Evolutionary conservation across 768 basidiomycete species (phyloP).

Genomic region (Russula sp.): DNA sequence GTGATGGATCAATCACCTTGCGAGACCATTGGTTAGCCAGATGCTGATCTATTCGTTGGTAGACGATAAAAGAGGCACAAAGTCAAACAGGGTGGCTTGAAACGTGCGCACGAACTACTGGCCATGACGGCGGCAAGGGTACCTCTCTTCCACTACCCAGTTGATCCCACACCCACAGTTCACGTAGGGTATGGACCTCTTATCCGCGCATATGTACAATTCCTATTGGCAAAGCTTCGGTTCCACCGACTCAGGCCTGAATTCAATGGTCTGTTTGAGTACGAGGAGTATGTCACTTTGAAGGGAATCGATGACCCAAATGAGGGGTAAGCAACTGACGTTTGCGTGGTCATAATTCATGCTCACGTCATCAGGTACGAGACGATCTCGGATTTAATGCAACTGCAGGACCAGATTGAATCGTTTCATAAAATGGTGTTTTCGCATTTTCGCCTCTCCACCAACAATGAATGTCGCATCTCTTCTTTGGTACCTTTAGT

Average conservation of each 20-base stretch:
- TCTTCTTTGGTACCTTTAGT: conserved; percentile 93
- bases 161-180: neutral
- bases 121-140: conserved; percentile 75
- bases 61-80: conserved; percentile 97
- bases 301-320: conserved; percentile 99
- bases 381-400: conserved; percentile 96
- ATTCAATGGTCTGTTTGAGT: conserved; percentile 98
- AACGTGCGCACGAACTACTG: conserved; percentile 88
- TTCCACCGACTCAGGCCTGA: conserved; percentile 95
- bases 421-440: conserved; percentile 98
- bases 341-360: neutral
- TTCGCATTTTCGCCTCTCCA: conserved; percentile 82
- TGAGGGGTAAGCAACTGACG: conserved; percentile 67
- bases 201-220: conserved; percentile 93
- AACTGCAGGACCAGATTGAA: conserved; percentile 96
- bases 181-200: conserved; percentile 78
- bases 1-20: conserved; percentile 29
- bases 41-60: conserved; percentile 17
- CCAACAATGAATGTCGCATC: conserved; percentile 96
- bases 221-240: conserved; percentile 88
- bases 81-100: conserved; percentile 97
- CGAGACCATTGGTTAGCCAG: neutral
- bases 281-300: conserved; percentile 95
- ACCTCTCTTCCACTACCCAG: neutral
- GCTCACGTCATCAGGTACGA: conserved; percentile 54